Evolutionary conservation across 768 basidiomycete species (phyloP), one percentile per base, ranked within the genome.

Genomic region (Boletus rubropictus): DNA sequence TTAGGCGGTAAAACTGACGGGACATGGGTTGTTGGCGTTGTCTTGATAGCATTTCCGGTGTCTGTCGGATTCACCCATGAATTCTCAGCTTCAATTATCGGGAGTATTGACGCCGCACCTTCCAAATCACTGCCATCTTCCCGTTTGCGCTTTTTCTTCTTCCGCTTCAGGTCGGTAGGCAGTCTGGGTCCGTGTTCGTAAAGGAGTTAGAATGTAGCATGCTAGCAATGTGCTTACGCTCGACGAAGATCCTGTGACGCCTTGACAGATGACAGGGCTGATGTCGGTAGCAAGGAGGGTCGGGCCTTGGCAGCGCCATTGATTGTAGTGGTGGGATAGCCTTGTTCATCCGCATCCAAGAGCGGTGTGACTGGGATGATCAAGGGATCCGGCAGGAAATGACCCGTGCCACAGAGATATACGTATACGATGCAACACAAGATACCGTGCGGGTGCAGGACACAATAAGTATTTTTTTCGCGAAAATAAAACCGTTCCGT

Each of bases 131-230:
- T 85, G n/a, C 81, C 81, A 32, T 78, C 80, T 8, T 87, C 86
- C 46, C 84, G 78, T 75, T 86, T 88, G 66, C 88, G 85, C 61
- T 89, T 90, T 70, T 89, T 88, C 70, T 86, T 88, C 72, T 85
- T 87, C 68, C 79, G 86, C 72, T 83, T 86, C 24, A 72, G 51
- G 39, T 86, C 84, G 11, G 81, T 77, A 10, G 64, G 52, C 42
- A 61, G 41, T 46, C 68, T 72, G 39, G 17, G 31, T 17, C 1
- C 28, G 31, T 27, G 33, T 22, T 25, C 8, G 27, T 47, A 1
- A 57, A 38, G 10, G 12, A 18, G 15, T 22, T 28, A 10, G n/a
- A 62, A 56, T 34, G 66, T 66, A 31, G 18, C 35, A 22, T 21
- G 33, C 36, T 27, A 20, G 45, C 38, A 39, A 49, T 37, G 35